Evolutionary conservation across 2,329 filamentous ascomycete genomes (phyloP).

Genomic region (Colletotrichum sp.): DNA sequence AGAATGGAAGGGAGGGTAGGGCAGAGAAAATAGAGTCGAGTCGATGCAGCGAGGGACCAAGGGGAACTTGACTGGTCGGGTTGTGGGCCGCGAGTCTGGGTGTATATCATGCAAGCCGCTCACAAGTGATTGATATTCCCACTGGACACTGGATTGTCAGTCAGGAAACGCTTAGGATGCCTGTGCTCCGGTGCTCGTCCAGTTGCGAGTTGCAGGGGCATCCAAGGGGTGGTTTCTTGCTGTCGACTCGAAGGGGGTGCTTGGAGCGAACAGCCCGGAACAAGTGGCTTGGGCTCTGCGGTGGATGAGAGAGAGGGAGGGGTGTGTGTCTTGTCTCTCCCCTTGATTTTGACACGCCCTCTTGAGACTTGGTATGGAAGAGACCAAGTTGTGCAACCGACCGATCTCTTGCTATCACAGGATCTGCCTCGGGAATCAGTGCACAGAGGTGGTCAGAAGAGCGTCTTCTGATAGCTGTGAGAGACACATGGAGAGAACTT

Average conservation of each 20-base stretch:
- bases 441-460: neutral
- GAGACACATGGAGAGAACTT: neutral
- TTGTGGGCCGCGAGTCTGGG: constrained; percentile 21
- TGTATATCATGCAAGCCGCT: constrained; percentile 26
- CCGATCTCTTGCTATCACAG: neutral
- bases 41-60: constrained; percentile 12
- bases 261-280: constrained; percentile 8
- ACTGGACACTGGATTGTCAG: constrained; percentile 7
- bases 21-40: constrained; percentile 20
- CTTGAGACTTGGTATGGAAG: neutral
- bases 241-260: constrained; percentile 8
- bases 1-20: constrained; percentile 21
- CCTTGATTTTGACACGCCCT: neutral
- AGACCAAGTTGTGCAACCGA: constrained; percentile 13
- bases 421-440: neutral
- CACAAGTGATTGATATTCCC: constrained; percentile 18
- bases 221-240: constrained; percentile 4
- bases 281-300: constrained; percentile 16
- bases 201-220: constrained; percentile 16
- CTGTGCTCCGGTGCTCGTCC: constrained; percentile 18
- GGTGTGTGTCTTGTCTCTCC: neutral
- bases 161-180: constrained; percentile 20
- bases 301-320: constrained; percentile 3
- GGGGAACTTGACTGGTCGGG: constrained; percentile 16
- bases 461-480: neutral